Conservation (phyloP, 352 stramenopile genomes). For the Pseudoperonospora humuli region DNA sequence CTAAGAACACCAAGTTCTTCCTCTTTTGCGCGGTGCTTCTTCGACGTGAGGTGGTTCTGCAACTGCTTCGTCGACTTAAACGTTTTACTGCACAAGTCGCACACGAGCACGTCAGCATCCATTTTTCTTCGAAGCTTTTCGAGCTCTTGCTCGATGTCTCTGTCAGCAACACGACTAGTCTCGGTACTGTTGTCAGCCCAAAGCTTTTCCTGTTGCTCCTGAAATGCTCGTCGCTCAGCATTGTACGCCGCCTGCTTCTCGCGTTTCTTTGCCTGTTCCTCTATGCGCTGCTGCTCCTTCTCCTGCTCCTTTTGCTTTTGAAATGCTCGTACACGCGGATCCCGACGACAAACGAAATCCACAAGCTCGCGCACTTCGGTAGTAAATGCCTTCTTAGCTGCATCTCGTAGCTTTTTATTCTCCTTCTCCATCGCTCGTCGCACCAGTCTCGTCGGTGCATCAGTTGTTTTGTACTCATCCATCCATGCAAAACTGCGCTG, state of each 20-base stretch:
- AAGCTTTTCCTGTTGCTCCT: constrained; percentile 54
- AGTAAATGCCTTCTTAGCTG: constrained; percentile 68
- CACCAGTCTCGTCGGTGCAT: constrained; percentile 68
- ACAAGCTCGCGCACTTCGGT: constrained; percentile 73
- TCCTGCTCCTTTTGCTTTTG: constrained; percentile 65
- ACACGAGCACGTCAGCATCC: constrained; percentile 58
- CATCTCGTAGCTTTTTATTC: constrained; percentile 82
- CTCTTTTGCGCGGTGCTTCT: constrained; percentile 78
- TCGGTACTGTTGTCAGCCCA: constrained; percentile 36
- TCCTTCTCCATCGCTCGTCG: constrained; percentile 83
- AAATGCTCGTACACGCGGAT: constrained; percentile 58
- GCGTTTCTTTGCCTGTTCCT: constrained; percentile 46
- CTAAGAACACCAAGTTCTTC: constrained; percentile 52
- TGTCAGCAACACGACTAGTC: constrained; percentile 44
- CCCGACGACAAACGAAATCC: constrained; percentile 75
- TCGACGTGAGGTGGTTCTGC: constrained; percentile 69
- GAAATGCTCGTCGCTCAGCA: constrained; percentile 50
- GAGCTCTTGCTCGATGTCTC: constrained; percentile 57
- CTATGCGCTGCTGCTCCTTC: constrained; percentile 33
- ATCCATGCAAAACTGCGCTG: constrained; percentile 70
- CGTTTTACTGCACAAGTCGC: constrained; percentile 73
- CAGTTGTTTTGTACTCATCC: constrained; percentile 77
- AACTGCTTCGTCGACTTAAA: constrained; percentile 84
- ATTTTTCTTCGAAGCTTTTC: constrained; percentile 59
- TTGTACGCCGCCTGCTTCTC: constrained; percentile 57